Base-by-base conservation (phyloP, 2,329 filamentous ascomycete genomes). In the Beauveria australis region DNA sequence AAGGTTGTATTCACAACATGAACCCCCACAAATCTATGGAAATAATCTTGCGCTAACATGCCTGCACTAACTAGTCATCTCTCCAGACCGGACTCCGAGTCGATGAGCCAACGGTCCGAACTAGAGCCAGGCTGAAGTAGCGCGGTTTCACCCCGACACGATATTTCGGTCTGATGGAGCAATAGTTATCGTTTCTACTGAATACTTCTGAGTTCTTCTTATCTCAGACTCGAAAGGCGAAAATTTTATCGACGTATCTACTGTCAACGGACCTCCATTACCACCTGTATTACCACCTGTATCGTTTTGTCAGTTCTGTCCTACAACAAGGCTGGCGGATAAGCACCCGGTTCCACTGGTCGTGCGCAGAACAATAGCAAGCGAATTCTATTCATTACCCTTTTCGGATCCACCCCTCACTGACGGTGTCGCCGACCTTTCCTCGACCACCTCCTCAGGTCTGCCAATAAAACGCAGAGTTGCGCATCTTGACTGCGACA, bases 331-430 rank as follows among this genome's bases (percentile, higher is more conserved):
- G 44, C 46, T 48, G 33, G 46, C 56, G 56, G 56, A 59, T 59
- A 47, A 59, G 47, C 40, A 59, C 33, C 56, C 56, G 47, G 37
- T 43, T 24, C 53, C 53, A 53, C 54, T 19, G 47, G 16, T 26
- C 60, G 53, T 61, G 59, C 60, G 40, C 46, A 48, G 54, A 61
- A 61, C 60, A 61, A 61, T 61, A 61, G 60, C 43, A 61, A 57
- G 60, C 53, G 19, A 46, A 28, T 53, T 28, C 60, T 61, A 61
- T 61, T 61, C 53, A 61, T 58, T 54, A 48, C 53, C 60, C 53
- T 57, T 60, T 60, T 60, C n/a, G 59, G 51, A 49, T 60, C 40
- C 59, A 47, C 56, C 24, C 19, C 14, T 40, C 37, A 48, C 47
- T 53, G 30, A 49, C 49, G 58, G 49, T 53, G 28, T 48, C 51